phyloP scores from a whole-genome alignment of 2,329 filamentous ascomycete genomes.

The Nectriaceae sp. region DNA sequence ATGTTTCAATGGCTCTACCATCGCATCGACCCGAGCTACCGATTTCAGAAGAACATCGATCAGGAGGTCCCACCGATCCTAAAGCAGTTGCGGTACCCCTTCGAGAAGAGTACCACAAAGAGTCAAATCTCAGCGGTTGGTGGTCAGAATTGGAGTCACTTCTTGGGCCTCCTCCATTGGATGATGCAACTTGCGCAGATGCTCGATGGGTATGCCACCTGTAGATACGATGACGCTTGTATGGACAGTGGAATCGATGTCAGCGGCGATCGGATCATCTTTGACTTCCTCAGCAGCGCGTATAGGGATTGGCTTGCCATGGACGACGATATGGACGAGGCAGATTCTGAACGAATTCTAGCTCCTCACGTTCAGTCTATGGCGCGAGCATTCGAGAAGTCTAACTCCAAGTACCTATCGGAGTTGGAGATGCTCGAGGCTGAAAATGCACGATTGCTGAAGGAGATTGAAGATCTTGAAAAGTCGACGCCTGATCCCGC shows the following conservation, averaged over 20 bases:
- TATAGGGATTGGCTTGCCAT: constrained; percentile 94
- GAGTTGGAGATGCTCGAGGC: constrained; percentile 85
- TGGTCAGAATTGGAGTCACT: constrained; percentile 95
- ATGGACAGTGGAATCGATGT: constrained; percentile 87
- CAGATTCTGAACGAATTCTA: constrained; percentile 77
- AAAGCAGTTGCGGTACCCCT: constrained; percentile 93
- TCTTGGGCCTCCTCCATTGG: constrained; percentile 93
- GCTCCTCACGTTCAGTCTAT: constrained; percentile 84
- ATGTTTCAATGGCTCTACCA: constrained; percentile 99
- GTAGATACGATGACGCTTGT: constrained; percentile 88
- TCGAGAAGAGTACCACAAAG: constrained; percentile 93
- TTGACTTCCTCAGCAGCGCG: constrained; percentile 84
- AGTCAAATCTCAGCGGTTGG: constrained; percentile 93
- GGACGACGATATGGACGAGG: constrained; percentile 84
- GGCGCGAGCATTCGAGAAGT: constrained; percentile 82
- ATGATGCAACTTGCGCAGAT: constrained; percentile 98
- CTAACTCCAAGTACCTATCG: constrained; percentile 81
- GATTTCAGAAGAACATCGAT: constrained; percentile 92
- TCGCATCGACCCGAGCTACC: constrained; percentile 90
- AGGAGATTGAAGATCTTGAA: constrained; percentile 87
- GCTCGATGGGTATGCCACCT: constrained; percentile 78
- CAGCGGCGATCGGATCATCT: constrained; percentile 87
- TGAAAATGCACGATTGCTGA: constrained; percentile 76
- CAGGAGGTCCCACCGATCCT: constrained; percentile 90
- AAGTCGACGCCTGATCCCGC: constrained; percentile 83